phyloP scores from a whole-genome alignment of 164 flowering plant species.

The Litsea cubeba region DNA sequence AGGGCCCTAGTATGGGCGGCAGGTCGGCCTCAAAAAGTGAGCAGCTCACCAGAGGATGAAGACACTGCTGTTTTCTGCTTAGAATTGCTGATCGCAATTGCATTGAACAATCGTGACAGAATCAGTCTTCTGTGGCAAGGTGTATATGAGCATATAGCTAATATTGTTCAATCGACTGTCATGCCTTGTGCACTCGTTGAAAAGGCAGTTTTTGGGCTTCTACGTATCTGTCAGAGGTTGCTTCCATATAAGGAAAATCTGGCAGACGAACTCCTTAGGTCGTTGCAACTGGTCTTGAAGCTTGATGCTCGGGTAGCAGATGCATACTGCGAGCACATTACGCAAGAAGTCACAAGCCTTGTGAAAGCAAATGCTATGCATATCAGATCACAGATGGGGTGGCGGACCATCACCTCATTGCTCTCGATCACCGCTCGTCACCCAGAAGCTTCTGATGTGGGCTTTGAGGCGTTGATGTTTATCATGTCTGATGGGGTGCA shows the following conservation, averaged over 20 bases:
- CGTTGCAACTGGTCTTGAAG: conserved; percentile 33
- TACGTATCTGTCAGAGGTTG: conserved; percentile 34
- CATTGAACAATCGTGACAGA: conserved; percentile 40
- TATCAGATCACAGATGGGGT: conserved; percentile 37
- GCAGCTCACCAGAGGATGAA: conserved; percentile 33
- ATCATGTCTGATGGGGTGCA: conserved; percentile 39
- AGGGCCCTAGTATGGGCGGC: conserved; percentile 33
- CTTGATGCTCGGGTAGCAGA: conserved; percentile 45
- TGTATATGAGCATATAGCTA: conserved; percentile 36
- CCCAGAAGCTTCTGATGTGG: conserved; percentile 42
- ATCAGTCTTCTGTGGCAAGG: conserved; percentile 37
- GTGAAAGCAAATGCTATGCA: conserved; percentile 38
- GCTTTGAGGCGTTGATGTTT: conserved; percentile 34
- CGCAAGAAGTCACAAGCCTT: conserved; percentile 35
- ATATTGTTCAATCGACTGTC: conserved; percentile 33
- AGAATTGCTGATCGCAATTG: conserved; percentile 36
- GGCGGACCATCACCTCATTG: conserved; percentile 34
- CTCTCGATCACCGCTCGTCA: conserved; percentile 43
- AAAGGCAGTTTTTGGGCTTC: conserved; percentile 42
- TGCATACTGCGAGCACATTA: conserved; percentile 43
- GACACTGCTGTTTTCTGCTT: conserved; percentile 40
- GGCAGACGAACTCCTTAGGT: conserved; percentile 37
- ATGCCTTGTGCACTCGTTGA: conserved; percentile 42
- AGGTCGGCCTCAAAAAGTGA: conserved; percentile 28
- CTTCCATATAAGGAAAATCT: conserved; percentile 37